Conservation (phyloP, 441 rosid species). For the Euphorbia neoarborescens region DNA sequence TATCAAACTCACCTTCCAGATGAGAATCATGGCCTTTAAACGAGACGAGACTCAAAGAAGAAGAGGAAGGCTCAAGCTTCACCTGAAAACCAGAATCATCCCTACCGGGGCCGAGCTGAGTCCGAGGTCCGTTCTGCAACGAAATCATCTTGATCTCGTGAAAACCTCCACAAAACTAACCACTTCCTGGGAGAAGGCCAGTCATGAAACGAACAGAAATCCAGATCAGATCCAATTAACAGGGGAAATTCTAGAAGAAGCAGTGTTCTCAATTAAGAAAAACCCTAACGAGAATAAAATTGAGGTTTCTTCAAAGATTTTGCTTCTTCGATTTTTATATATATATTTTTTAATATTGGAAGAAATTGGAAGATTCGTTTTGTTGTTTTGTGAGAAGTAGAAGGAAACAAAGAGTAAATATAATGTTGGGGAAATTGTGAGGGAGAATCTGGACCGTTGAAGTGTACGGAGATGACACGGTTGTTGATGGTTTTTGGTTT, state of each 20-base stretch:
- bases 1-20: slow-evolving; percentile 41
- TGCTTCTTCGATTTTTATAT: slow-evolving; percentile 9
- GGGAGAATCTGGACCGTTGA: slow-evolving; percentile 33
- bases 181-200: slow-evolving; percentile 24
- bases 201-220: slow-evolving; percentile 14
- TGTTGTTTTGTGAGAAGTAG: not conserved
- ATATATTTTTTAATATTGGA: not conserved
- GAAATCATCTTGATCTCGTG: slow-evolving; percentile 42
- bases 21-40: slow-evolving; percentile 47
- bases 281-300: slow-evolving; percentile 16
- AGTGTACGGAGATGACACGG: slow-evolving; percentile 22
- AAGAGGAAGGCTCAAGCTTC: slow-evolving; percentile 41
- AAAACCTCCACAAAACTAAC: slow-evolving; percentile 1
- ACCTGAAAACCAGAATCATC: slow-evolving; percentile 35
- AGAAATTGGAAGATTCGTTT: not conserved
- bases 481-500: slow-evolving; percentile 1
- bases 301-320: slow-evolving; percentile 11
- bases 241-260: slow-evolving; percentile 3
- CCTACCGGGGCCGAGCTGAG: slow-evolving; percentile 34
- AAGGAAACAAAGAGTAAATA: not conserved
- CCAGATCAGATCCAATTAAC: slow-evolving; percentile 22
- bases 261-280: slow-evolving; percentile 22
- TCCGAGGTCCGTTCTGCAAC: slow-evolving; percentile 44
- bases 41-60: slow-evolving; percentile 43
- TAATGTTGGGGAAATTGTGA: not conserved